Base-by-base conservation (phyloP, 106 monocot species). In the Phalaenopsis equestris region DNA sequence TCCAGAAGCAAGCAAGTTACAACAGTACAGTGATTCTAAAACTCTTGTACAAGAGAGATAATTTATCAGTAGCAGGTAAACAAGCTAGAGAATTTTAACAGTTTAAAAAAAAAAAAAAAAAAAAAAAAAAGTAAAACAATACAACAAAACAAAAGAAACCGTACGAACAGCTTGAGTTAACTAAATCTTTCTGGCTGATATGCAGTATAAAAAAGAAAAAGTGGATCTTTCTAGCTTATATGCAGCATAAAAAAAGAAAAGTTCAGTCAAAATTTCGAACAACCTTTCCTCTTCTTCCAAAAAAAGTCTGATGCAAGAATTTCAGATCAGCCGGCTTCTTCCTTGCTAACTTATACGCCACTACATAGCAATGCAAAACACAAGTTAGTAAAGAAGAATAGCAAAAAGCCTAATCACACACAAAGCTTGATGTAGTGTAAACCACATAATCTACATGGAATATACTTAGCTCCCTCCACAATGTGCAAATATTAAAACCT, bases 271-370 rank as follows among this genome's bases (percentile, higher is more conserved):
- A 56, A 81, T 24, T 3, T 73, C 41, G 39, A 45, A 78, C 52
- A 55, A 93, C 96, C 98, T 93, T 99, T 80, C 98, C 98, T 87
- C 79, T 92, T 84, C 94, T 86, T 80, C 98, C 98, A 84, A 94
- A 99, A 82, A 99, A 89, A 79, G 87, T 87, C 78, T 84, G 84
- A 83, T 99, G 98, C 37, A 99, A 84, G 73, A 86, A 80, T 73
- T 86, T 94, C 21, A 99, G 85, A 87, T 99, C 98, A 67, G 85
- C 83, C 82, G 92, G 88, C 75, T 94, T 99, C 87, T 83, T 94
- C 76, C 83, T 86, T 47, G 92, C 85, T 75, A 99, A 78, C 67
- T 90, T 99, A 80, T 92, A 83, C 12, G 94, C 92, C 85, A 99
- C 98, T 99, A 75, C 87, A 89, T 6, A 43, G 64, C 39, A 55